Evolutionary conservation across 345 rosid species (phyloP).

Genomic region (thale cress (Arabidopsis thaliana)): TAIR10.1 NC_003070.9:26827501-26828000

Average conservation of each 20-base stretch:
- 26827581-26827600: conserved; percentile 66
- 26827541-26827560: conserved; percentile 66
- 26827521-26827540: conserved; percentile 70
- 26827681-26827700: conserved; percentile 65
- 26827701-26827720: conserved; percentile 75
- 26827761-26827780: background rate
- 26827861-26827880: conserved; percentile 51
- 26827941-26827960: conserved; percentile 72
- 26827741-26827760: conserved; percentile 54
- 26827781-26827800: conserved; percentile 4
- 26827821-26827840: background rate
- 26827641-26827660: conserved; percentile 75
- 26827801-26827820: background rate
- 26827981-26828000: conserved; percentile 82
- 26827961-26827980: conserved; percentile 80
- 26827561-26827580: conserved; percentile 62
- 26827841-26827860: conserved; percentile 55
- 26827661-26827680: conserved; percentile 61
- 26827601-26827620: conserved; percentile 73
- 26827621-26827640: conserved; percentile 76
- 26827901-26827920: conserved; percentile 76
- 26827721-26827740: conserved; percentile 62
- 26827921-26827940: conserved; percentile 71
- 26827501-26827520: background rate
- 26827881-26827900: conserved; percentile 79